A percentile compares a stretch with the other conserved stretches of the same genome.
These are phyloP conservation scores for Candida labiduridarum DNA, from an alignment of 1,139 yeast genomes.

Conservation along the genomic window DNA sequence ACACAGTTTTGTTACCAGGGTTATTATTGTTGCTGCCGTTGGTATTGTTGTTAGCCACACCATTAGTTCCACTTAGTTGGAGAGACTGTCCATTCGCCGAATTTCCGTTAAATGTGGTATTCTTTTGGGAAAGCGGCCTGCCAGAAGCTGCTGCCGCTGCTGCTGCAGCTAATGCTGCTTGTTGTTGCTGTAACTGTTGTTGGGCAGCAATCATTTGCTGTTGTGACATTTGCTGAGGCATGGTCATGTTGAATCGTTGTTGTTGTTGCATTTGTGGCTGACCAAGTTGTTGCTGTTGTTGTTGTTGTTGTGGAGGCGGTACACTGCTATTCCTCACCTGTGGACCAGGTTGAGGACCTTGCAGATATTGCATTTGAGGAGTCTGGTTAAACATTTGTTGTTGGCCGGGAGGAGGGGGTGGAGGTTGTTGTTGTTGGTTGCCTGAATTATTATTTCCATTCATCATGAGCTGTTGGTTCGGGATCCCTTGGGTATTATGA, in stretches of 20 bases:
- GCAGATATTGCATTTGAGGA: conserved; percentile 15
- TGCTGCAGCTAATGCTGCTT: conserved; percentile 10
- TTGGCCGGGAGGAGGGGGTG: conserved; percentile 10
- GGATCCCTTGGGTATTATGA: conserved; percentile 1
- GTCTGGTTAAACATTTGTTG: conserved; percentile 15
- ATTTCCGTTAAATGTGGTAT: conserved; percentile 12
- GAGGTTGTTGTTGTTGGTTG: conserved; percentile 11
- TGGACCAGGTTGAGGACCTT: conserved; percentile 8
- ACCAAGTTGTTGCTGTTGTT: conserved; percentile 5
- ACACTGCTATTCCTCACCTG: conserved; percentile 5
- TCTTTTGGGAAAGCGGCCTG: conserved; percentile 14
- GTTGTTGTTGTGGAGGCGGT: conserved; percentile 8
- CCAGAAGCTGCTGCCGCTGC: conserved; percentile 12
- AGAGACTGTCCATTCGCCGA: conserved; percentile 8
- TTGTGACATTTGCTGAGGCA: conserved; percentile 11
- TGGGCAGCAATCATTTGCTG: conserved; percentile 12
- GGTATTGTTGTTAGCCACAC: neutral
- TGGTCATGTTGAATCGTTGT: conserved; percentile 11
- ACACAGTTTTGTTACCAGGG: conserved; percentile 1
- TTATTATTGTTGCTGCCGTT: neutral
- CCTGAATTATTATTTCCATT: conserved; percentile 13
- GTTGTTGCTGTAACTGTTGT: conserved; percentile 11
- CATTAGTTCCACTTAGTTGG: conserved; percentile 1
- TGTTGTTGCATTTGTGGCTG: conserved; percentile 10
- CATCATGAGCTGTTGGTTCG: conserved; percentile 5